Percentiles rank a stretch among this genome's conserved stretches.
Evolutionary conservation across 2,329 filamentous ascomycete species (phyloP).

Genomic region (Trichoderma atrobrunneum): DNA sequence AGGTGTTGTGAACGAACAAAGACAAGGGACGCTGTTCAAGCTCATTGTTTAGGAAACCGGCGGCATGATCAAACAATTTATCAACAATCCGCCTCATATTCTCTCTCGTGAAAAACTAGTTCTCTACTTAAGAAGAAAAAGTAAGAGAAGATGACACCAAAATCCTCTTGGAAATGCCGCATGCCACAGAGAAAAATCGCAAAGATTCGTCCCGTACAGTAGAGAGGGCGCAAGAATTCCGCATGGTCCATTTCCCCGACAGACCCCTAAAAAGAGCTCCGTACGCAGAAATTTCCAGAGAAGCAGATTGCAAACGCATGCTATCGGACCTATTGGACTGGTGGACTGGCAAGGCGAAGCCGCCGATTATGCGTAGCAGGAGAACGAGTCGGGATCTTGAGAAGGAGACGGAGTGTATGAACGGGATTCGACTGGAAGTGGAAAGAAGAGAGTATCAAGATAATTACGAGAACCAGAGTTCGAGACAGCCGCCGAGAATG

Average conservation of each 20-base stretch:
- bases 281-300: constrained; percentile 26
- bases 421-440: not conserved
- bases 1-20: not conserved
- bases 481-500: not conserved
- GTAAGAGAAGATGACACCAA: not conserved
- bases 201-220: not conserved
- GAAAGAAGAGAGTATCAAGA: not conserved
- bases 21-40: not conserved
- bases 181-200: not conserved
- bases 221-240: constrained; percentile 17
- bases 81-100: not conserved
- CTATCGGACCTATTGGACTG: not conserved
- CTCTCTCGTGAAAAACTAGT: not conserved
- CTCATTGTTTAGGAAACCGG: not conserved
- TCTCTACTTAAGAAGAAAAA: not conserved
- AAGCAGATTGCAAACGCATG: constrained; percentile 24
- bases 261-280: constrained; percentile 23
- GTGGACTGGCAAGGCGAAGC: not conserved
- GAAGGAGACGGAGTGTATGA: not conserved
- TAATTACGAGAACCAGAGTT: not conserved
- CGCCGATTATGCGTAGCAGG: not conserved
- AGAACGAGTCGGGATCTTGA: not conserved
- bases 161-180: not conserved
- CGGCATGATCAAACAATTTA: not conserved
- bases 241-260: constrained; percentile 27